These are phyloP conservation scores for Cercophora sp. DNA, from an alignment of 495 filamentous ascomycete genomes.

Conservation along the genomic window DNA sequence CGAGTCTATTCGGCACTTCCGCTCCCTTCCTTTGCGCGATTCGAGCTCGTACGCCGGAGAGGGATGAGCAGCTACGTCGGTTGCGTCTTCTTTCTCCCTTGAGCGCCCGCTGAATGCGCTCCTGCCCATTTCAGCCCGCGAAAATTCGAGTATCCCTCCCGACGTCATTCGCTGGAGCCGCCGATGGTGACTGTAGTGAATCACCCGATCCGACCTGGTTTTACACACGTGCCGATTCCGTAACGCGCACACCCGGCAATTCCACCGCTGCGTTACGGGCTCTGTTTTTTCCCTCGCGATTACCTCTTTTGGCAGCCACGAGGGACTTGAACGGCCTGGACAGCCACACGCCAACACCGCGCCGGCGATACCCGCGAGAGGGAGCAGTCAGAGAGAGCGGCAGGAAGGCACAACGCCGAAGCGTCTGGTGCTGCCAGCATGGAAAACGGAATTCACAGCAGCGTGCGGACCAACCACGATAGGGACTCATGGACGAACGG, in stretches of 20 bases:
- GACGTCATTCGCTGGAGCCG: too few species aligned
- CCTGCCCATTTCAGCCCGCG: too few species aligned
- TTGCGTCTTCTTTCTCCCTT: too few species aligned
- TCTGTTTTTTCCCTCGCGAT: too few species aligned
- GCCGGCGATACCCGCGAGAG: neutral
- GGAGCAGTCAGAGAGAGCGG: constrained; percentile 2
- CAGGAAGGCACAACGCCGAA: constrained; percentile 16
- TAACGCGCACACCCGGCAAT: too few species aligned
- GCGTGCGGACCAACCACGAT: constrained; percentile 47
- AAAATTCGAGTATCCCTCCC: too few species aligned
- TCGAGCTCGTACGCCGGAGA: neutral
- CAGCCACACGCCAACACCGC: neutral
- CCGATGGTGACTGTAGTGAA: too few species aligned
- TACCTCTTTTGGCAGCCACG: neutral
- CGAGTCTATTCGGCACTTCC: neutral
- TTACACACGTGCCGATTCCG: too few species aligned
- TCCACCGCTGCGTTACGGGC: too few species aligned
- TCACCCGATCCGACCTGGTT: too few species aligned
- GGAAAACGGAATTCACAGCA: constrained; percentile 47
- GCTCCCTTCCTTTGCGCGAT: constrained; percentile 1
- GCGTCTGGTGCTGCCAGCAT: constrained; percentile 48
- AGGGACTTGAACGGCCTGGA: neutral
- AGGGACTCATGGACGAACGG: constrained; percentile 41
- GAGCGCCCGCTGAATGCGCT: too few species aligned
- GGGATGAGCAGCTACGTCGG: too few species aligned